Evolutionary conservation across 106 monocot genomes (phyloP).

Genomic region (Dioscorea zingiberensis): DNA sequence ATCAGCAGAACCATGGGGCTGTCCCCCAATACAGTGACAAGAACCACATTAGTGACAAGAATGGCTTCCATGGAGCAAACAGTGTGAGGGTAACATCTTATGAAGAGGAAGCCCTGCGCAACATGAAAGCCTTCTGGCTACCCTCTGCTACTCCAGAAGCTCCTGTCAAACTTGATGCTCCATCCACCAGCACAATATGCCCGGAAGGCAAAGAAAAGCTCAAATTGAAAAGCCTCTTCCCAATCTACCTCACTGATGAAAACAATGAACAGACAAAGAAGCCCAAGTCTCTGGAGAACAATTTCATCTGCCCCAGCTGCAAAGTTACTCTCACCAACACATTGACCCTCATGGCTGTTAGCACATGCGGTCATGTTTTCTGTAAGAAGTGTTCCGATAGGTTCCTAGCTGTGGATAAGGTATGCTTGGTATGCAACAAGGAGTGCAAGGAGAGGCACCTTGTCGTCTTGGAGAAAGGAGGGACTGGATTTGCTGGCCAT

Average conservation of each 20-base stretch:
- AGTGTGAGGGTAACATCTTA: slow-evolving; percentile 89
- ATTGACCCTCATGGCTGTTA: slow-evolving; percentile 61
- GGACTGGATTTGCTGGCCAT: slow-evolving; percentile 85
- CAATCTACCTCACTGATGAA: slow-evolving; percentile 64
- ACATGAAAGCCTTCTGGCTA: slow-evolving; percentile 99
- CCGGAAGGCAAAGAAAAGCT: slow-evolving; percentile 97
- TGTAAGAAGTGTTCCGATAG: slow-evolving; percentile 83
- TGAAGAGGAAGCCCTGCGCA: slow-evolving; percentile 94
- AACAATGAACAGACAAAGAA: slow-evolving; percentile 15
- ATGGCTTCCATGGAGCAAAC: slow-evolving; percentile 90
- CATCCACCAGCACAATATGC: slow-evolving; percentile 61
- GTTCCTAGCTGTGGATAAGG: slow-evolving; percentile 67
- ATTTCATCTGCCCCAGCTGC: slow-evolving; percentile 84
- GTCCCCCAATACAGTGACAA: slow-evolving; percentile 69
- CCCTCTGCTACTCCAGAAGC: slow-evolving; percentile 98
- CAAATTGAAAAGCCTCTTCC: slow-evolving; percentile 74
- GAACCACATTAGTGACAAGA: slow-evolving; percentile 29
- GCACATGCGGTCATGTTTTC: slow-evolving; percentile 90
- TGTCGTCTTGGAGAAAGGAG: slow-evolving; percentile 76
- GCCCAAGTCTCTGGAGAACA: slow-evolving; percentile 32
- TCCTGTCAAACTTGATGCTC: slow-evolving; percentile 52
- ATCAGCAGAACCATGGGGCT: slow-evolving; percentile 90
- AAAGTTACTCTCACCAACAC: slow-evolving; percentile 86
- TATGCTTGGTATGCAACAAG: slow-evolving; percentile 73
- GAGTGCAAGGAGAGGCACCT: slow-evolving; percentile 69